Percentiles rank a stretch among this genome's conserved stretches.
Conservation (phyloP, 768 basidiomycete genomes). For the Tylopilus subfusipes region DNA sequence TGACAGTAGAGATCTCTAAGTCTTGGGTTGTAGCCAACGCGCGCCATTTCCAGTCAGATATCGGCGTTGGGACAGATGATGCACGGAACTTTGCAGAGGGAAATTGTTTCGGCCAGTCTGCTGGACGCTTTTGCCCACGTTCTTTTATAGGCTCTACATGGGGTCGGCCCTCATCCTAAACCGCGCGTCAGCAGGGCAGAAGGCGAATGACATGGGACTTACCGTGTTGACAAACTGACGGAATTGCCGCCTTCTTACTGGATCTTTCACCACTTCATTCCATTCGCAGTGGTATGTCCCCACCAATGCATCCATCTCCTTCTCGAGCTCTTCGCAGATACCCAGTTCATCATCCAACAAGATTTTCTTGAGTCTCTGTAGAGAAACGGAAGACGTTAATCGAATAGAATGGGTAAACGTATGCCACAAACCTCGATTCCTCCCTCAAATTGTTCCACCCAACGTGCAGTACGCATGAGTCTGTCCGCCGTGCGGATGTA, state of each 20-base stretch:
- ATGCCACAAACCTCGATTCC: slow-evolving; percentile 49
- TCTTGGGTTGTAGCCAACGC: slow-evolving; percentile 47
- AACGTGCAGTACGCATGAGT: slow-evolving; percentile 67
- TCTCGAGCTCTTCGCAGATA: slow-evolving; percentile 66
- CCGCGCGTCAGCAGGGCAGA: neutral
- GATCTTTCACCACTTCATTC: slow-evolving; percentile 58
- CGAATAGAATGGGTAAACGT: neutral
- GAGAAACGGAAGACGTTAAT: neutral
- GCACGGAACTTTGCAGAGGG: slow-evolving; percentile 44
- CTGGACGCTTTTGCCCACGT: slow-evolving; percentile 60
- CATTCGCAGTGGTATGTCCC: slow-evolving; percentile 69
- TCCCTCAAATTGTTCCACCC: slow-evolving; percentile 69
- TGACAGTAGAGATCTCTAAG: slow-evolving; percentile 44
- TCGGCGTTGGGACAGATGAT: slow-evolving; percentile 41
- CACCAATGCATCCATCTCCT: slow-evolving; percentile 61
- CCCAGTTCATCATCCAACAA: slow-evolving; percentile 69
- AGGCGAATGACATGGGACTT: neutral
- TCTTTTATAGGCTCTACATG: slow-evolving; percentile 50
- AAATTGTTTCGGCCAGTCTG: slow-evolving; percentile 62
- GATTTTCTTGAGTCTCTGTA: slow-evolving; percentile 56
- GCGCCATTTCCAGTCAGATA: slow-evolving; percentile 55
- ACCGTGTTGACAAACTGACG: slow-evolving; percentile 66
- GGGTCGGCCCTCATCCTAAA: neutral
- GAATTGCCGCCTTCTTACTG: slow-evolving; percentile 46
- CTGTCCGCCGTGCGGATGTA: slow-evolving; percentile 74